A percentile compares a stretch with the other conserved stretches of the same genome.
Conservation (phyloP, 169 alveolate genomes). For the Eimeria acervulina region DNA sequence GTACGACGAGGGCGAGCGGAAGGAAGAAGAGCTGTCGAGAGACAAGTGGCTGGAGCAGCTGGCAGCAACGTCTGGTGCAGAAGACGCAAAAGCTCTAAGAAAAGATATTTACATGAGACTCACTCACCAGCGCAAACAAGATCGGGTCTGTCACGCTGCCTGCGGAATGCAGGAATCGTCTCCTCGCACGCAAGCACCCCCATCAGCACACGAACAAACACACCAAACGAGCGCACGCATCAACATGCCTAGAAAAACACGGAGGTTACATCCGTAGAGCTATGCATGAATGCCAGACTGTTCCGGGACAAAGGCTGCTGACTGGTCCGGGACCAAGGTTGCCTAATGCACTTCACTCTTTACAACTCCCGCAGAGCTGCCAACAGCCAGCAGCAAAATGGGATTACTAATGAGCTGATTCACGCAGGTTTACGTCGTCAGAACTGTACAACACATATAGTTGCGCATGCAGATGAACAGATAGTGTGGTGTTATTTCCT, state of each 20-base stretch:
- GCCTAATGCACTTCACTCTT: neutral
- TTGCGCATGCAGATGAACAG: neutral
- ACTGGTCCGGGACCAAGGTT: neutral
- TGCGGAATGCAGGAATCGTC: neutral
- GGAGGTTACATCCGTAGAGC: neutral
- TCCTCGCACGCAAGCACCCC: neutral
- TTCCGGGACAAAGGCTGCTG: neutral
- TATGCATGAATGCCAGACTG: neutral
- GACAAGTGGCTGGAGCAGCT: conserved; percentile 70
- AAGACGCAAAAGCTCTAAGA: conserved; percentile 54
- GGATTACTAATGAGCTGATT: neutral
- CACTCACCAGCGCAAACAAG: conserved; percentile 47
- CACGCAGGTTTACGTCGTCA: neutral
- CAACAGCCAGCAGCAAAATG: neutral
- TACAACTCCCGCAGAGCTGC: neutral
- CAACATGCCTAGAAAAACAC: neutral
- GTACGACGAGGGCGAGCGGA: conserved; percentile 43
- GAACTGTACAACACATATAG: neutral
- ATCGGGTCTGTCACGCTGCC: conserved; percentile 31
- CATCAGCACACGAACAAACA: neutral
- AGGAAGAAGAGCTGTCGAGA: conserved; percentile 61
- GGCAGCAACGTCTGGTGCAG: conserved; percentile 21
- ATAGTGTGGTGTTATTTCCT: neutral
- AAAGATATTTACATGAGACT: conserved; percentile 26
- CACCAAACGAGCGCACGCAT: neutral